Evolutionary conservation across 257 asterid genomes (phyloP).

Genomic region (Plantago elongata): DNA sequence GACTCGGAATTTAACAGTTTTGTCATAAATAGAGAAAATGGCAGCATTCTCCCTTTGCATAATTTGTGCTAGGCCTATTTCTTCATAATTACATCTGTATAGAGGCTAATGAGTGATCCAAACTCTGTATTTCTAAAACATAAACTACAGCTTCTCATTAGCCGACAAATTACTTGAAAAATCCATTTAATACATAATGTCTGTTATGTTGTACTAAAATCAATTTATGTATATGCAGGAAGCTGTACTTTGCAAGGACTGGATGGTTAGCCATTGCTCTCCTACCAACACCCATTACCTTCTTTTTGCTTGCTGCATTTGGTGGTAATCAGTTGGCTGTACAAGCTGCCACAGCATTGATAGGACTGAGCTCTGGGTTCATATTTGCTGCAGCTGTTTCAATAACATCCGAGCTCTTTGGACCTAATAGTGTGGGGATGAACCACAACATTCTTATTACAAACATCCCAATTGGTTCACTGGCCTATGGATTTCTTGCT

Average conservation of each 20-base stretch:
- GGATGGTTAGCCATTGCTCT: constrained; percentile 84
- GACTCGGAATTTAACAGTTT: not conserved
- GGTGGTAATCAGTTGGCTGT: constrained; percentile 40
- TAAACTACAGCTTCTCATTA: no score
- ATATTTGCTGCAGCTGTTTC: constrained; percentile 88
- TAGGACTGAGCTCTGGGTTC: constrained; percentile 93
- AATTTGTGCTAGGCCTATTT: not conserved
- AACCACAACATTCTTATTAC: constrained; percentile 91
- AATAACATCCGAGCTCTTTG: constrained; percentile 86
- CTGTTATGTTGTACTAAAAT: not conserved
- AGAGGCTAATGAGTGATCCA: no score
- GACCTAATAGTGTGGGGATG: constrained; percentile 66
- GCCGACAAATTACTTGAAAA: no score
- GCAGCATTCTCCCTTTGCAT: not conserved
- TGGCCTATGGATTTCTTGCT: constrained; percentile 68
- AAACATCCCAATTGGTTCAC: constrained; percentile 85
- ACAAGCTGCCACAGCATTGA: constrained; percentile 63
- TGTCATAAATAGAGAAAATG: not conserved
- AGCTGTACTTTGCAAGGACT: constrained; percentile 61
- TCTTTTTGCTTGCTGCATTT: constrained; percentile 41
- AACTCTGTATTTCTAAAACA: no score
- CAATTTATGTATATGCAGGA: constrained; percentile 38
- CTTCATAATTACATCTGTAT: no score
- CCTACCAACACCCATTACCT: constrained; percentile 66
- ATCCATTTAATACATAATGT: no score